Conservation (phyloP, 805 yeast genomes). For the Yamadazyma scolyti region DNA sequence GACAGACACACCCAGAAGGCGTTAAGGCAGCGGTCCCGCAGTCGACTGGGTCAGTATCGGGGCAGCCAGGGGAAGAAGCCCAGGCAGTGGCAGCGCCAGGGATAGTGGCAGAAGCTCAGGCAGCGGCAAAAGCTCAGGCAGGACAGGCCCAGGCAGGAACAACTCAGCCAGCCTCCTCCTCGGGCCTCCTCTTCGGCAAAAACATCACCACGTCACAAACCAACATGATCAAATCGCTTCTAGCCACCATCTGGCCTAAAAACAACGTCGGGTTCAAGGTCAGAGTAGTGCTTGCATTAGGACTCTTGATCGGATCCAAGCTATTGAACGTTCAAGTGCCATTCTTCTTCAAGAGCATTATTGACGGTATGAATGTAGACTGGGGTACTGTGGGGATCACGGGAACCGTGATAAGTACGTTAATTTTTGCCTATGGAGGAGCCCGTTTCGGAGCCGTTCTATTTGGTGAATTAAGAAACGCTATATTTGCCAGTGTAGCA, state of each 20-base stretch:
- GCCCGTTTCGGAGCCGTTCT: conserved; percentile 93
- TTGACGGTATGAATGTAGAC: conserved; percentile 90
- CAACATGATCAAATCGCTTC: conserved; percentile 58
- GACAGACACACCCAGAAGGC: no score
- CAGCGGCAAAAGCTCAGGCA: no score
- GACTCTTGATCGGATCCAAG: conserved; percentile 75
- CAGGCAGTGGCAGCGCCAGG: conserved; percentile 1
- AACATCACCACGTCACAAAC: conserved; percentile 39
- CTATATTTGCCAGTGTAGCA: conserved; percentile 92
- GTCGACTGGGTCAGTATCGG: no score
- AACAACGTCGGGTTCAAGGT: conserved; percentile 60
- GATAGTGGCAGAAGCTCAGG: no score
- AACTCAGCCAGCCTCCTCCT: no score
- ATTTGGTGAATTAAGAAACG: conserved; percentile 92
- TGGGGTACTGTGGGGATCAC: conserved; percentile 70
- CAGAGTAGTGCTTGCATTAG: conserved; percentile 73
- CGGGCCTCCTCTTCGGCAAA: conserved; percentile 20
- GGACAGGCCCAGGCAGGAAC: no score
- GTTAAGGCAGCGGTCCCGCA: no score
- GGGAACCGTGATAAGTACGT: conserved; percentile 60
- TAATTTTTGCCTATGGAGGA: conserved; percentile 84
- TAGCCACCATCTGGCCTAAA: conserved; percentile 80
- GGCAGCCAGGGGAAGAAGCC: no score
- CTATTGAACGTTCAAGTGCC: conserved; percentile 93
- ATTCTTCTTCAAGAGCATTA: conserved; percentile 79